Conservation (phyloP, 768 basidiomycete species). For the Trametes cubensis region DNA sequence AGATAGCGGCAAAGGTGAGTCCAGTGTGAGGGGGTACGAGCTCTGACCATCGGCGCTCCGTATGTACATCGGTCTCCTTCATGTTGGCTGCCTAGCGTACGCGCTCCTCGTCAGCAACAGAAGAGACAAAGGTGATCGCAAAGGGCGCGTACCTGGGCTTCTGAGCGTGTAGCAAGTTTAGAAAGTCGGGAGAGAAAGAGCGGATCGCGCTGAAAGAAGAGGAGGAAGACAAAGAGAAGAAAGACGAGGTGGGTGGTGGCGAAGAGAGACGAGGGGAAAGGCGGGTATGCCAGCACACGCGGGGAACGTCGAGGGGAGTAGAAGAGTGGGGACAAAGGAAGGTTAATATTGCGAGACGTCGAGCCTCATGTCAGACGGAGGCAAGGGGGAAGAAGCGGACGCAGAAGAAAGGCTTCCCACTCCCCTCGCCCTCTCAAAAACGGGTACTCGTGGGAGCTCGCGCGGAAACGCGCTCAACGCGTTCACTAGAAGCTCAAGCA, state of each 20-base stretch:
- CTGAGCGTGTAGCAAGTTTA: slow-evolving; percentile 2
- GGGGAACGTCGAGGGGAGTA: slow-evolving; percentile 21
- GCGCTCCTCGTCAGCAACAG: neutral
- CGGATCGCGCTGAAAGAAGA: neutral
- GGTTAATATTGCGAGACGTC: slow-evolving; percentile 16
- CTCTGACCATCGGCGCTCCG: slow-evolving; percentile 53
- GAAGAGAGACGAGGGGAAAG: slow-evolving; percentile 11
- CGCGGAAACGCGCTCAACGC: slow-evolving; percentile 20
- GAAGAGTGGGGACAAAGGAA: slow-evolving; percentile 20
- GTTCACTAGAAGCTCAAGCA: slow-evolving; percentile 19
- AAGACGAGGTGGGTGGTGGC: slow-evolving; percentile 1
- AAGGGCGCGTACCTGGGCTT: neutral
- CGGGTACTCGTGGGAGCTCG: slow-evolving; percentile 11
- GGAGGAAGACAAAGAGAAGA: slow-evolving; percentile 4
- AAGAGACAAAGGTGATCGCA: neutral
- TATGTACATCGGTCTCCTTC: slow-evolving; percentile 18
- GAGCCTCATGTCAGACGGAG: slow-evolving; percentile 22
- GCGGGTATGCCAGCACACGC: slow-evolving; percentile 31
- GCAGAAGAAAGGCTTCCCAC: slow-evolving; percentile 5
- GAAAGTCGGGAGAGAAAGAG: neutral
- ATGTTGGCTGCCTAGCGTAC: slow-evolving; percentile 4
- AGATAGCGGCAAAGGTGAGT: slow-evolving; percentile 61
- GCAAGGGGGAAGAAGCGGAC: slow-evolving; percentile 9
- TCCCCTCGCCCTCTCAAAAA: slow-evolving; percentile 6
- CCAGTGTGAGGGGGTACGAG: slow-evolving; percentile 57